A percentile compares a stretch with the other conserved stretches of the same genome.
Evolutionary conservation across 108 stramenopile species (phyloP).

Genomic region (Nannochloropsis salina): DNA sequence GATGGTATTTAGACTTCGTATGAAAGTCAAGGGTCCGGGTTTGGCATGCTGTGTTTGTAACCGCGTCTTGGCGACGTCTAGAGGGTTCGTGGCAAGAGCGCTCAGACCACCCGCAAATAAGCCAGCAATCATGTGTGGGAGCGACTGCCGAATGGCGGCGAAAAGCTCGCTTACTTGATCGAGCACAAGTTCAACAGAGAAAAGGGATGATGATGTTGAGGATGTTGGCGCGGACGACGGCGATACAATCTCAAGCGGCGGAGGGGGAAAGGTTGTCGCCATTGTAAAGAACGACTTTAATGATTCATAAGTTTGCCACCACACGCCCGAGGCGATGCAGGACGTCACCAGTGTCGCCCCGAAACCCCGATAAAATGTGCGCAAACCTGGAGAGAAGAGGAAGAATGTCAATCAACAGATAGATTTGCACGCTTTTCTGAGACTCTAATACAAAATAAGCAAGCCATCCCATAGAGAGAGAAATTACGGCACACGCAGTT

Average conservation of each 20-base stretch:
- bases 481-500: no score
- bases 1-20: background rate
- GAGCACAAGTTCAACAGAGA: background rate
- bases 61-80: constrained; percentile 93
- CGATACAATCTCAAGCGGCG: background rate
- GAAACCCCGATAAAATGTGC: background rate
- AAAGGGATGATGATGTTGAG: no score
- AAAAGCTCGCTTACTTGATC: background rate
- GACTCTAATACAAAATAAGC: background rate
- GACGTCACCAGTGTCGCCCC: constrained; percentile 4
- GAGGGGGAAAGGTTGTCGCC: background rate
- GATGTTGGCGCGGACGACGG: background rate
- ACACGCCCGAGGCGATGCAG: background rate
- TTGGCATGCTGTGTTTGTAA: constrained; percentile 54
- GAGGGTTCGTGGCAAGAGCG: constrained; percentile 77
- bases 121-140: constrained; percentile 62
- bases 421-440: background rate
- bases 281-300: constrained; percentile 3
- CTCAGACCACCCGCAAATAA: constrained; percentile 79
- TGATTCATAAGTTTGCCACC: constrained; percentile 12
- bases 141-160: background rate
- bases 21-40: background rate
- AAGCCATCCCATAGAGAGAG: no score
- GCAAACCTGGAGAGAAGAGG: background rate
- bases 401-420: background rate